phyloP scores from a whole-genome alignment of 805 yeast genomes.

The Vanderwaltozyma yarrowii region DNA sequence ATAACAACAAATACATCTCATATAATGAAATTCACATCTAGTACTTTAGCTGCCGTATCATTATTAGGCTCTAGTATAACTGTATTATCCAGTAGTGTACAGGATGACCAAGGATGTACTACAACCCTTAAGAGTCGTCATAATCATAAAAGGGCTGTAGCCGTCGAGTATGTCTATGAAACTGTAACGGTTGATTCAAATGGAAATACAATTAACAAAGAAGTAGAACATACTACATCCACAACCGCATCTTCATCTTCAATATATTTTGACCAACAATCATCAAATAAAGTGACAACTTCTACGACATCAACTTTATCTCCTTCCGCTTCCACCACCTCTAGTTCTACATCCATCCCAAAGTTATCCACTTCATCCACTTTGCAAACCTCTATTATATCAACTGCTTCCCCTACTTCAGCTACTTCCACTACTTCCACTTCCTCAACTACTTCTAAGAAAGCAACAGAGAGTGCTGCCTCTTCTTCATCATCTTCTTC shows the following conservation, averaged over 20 bases:
- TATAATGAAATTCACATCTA: too few relatives aligned
- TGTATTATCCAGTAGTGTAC: not conserved
- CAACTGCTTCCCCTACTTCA: slow-evolving; percentile 9
- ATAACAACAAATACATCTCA: too few relatives aligned
- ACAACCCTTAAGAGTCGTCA: slow-evolving; percentile 15
- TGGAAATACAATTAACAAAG: slow-evolving; percentile 22
- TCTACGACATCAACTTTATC: not conserved
- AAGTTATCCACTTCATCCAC: not conserved
- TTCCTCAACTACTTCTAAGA: slow-evolving; percentile 18
- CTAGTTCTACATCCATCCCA: not conserved
- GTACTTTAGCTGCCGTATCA: too few relatives aligned
- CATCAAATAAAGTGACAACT: not conserved
- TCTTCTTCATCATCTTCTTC: slow-evolving; percentile 21
- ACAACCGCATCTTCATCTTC: slow-evolving; percentile 6
- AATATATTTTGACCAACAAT: too few relatives aligned
- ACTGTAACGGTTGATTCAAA: slow-evolving; percentile 36
- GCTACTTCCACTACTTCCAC: slow-evolving; percentile 11
- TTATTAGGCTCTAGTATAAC: not conserved
- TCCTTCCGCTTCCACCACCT: not conserved
- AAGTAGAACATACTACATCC: slow-evolving; percentile 17
- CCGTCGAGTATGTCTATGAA: slow-evolving; percentile 38
- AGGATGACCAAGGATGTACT: too few relatives aligned
- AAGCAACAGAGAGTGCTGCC: slow-evolving; percentile 15
- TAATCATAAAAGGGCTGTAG: slow-evolving; percentile 40
- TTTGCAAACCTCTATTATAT: slow-evolving; percentile 6